phyloP scores from a whole-genome alignment of 176 grass and related monocot genomes.

The Carex cristatella region DNA sequence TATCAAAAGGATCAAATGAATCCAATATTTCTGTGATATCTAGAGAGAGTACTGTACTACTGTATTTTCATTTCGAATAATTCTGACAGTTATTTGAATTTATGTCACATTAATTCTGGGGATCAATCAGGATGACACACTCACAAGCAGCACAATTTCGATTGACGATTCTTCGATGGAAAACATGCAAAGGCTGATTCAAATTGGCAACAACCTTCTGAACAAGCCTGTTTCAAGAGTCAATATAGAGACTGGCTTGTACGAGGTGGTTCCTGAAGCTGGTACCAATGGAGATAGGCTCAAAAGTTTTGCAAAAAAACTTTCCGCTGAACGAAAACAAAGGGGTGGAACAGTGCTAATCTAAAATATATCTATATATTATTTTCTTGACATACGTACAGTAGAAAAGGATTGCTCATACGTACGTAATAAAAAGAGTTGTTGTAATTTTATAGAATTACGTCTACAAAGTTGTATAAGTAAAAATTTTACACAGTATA shows the following conservation, averaged over 20 bases:
- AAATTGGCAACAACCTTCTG: constrained; percentile 33
- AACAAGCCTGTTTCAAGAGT: constrained; percentile 36
- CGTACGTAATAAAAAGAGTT: background rate
- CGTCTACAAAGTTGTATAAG: too few relatives aligned
- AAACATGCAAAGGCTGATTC: constrained; percentile 33
- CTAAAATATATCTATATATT: background rate
- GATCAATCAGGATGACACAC: background rate
- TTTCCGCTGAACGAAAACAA: constrained; percentile 19
- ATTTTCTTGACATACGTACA: background rate
- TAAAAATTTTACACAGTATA: too few relatives aligned
- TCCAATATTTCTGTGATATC: background rate
- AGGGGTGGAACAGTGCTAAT: background rate
- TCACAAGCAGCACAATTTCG: background rate
- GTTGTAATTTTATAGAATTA: background rate
- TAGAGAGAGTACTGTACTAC: background rate
- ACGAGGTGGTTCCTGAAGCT: background rate
- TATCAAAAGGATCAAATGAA: background rate
- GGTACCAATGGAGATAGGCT: constrained; percentile 54
- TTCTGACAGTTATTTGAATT: background rate
- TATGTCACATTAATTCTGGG: background rate
- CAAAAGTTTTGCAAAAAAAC: background rate
- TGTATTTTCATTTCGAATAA: background rate
- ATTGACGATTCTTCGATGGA: constrained; percentile 25
- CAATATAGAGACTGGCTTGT: constrained; percentile 41
- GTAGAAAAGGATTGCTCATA: background rate